Evolutionary conservation across 768 basidiomycete genomes (phyloP).

Genomic region (Hemileccinum rubropunctum): DNA sequence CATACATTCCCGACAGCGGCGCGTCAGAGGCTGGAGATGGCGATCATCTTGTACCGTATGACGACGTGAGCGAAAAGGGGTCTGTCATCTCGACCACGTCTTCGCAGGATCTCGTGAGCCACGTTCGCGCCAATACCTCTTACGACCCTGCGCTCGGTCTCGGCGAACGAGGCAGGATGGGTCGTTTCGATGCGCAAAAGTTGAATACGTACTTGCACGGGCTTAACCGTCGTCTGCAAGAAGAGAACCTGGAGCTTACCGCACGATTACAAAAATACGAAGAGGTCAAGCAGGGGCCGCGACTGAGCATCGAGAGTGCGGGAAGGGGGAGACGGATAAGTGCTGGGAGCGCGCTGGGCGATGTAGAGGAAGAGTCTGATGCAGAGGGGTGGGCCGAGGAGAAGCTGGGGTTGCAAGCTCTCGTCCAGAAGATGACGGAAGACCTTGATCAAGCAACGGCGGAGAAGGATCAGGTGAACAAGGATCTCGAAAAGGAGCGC

Average conservation of each 20-base stretch:
- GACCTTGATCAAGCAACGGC: conserved; percentile 39
- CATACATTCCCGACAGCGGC: conserved; percentile 36
- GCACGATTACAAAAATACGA: conserved; percentile 53
- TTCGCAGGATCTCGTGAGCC: conserved; percentile 83
- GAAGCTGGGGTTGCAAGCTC: conserved; percentile 51
- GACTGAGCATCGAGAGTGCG: conserved; percentile 27
- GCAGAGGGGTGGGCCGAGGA: conserved; percentile 74
- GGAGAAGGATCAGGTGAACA: conserved; percentile 46
- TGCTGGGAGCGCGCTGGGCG: conserved; percentile 49
- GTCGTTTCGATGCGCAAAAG: conserved; percentile 81
- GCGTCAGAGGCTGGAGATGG: conserved; percentile 31
- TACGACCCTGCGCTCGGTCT: conserved; percentile 83
- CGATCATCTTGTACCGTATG: conserved; percentile 30
- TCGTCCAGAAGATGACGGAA: conserved; percentile 37
- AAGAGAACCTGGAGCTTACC: conserved; percentile 75
- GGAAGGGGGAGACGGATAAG: conserved; percentile 49
- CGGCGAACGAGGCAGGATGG: conserved; percentile 63
- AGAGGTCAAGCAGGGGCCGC: conserved; percentile 38
- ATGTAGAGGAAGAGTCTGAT: conserved; percentile 60
- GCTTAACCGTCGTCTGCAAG: conserved; percentile 76
- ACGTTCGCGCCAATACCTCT: conserved; percentile 78
- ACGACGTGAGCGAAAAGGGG: conserved; percentile 50
- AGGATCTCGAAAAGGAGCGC: conserved; percentile 52
- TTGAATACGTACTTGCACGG: conserved; percentile 85
- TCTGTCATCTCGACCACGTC: conserved; percentile 83